Conservation (phyloP, 2,329 filamentous ascomycete species). For the Claviceps arundinis region DNA sequence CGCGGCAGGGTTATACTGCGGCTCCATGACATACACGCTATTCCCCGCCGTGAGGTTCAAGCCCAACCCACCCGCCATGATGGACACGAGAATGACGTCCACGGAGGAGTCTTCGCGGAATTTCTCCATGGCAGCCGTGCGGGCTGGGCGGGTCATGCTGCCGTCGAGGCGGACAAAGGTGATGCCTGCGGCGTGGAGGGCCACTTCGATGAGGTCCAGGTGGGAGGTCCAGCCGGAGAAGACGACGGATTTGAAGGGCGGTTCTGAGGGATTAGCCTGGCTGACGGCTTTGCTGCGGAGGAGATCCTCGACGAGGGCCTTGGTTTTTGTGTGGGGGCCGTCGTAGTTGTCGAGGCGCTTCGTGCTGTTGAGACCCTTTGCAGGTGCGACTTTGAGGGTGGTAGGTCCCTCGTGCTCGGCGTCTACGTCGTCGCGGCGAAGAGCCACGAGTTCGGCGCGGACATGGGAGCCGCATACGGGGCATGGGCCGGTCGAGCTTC, state of each 20-base stretch:
- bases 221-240: slow-evolving; percentile 96
- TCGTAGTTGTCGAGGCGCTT: slow-evolving; percentile 55
- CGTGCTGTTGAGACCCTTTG: slow-evolving; percentile 22
- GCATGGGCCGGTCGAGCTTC: slow-evolving; percentile 41
- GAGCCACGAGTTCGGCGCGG: slow-evolving; percentile 50
- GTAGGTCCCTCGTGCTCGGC: slow-evolving; percentile 41
- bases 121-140: slow-evolving; percentile 59
- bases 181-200: slow-evolving; percentile 55
- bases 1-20: slow-evolving; percentile 90
- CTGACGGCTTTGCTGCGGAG: slow-evolving; percentile 50
- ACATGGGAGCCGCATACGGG: slow-evolving; percentile 54
- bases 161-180: slow-evolving; percentile 75
- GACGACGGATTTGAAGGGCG: slow-evolving; percentile 81
- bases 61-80: slow-evolving; percentile 81
- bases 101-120: slow-evolving; percentile 63
- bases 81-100: slow-evolving; percentile 78
- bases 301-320: slow-evolving; percentile 65
- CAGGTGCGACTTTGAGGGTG: slow-evolving; percentile 17
- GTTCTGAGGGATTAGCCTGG: slow-evolving; percentile 45
- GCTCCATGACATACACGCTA: slow-evolving; percentile 93
- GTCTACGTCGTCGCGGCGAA: slow-evolving; percentile 49
- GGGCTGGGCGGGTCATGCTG: slow-evolving; percentile 64
- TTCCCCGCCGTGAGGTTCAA: slow-evolving; percentile 81
- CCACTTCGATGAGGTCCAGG: slow-evolving; percentile 80
- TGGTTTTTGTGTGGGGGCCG: slow-evolving; percentile 87